These are phyloP conservation scores for Oenanthe sinensis DNA, from an alignment of 129 eudicot genomes.

Conservation along the genomic window DNA sequence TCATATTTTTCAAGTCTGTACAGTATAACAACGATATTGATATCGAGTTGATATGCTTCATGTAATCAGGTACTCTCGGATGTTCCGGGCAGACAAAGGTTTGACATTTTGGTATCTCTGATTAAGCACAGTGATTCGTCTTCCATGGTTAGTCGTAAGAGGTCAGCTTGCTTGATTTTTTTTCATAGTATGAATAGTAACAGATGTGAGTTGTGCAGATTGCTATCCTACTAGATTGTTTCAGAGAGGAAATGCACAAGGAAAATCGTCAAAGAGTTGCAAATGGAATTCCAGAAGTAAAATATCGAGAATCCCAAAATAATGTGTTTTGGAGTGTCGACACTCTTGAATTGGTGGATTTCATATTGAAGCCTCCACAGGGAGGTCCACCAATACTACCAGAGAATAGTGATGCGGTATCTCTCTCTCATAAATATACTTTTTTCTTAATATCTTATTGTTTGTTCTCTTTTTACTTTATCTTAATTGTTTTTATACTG, in stretches of 20 bases:
- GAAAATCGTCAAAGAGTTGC: slow-evolving; percentile 36
- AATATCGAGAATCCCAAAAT: slow-evolving; percentile 16
- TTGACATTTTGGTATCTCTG: slow-evolving; percentile 61
- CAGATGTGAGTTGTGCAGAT: slow-evolving; percentile 36
- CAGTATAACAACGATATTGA: background rate
- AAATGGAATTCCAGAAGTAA: slow-evolving; percentile 16
- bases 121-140: slow-evolving; percentile 60
- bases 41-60: slow-evolving; percentile 16
- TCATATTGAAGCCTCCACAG: slow-evolving; percentile 71
- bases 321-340: slow-evolving; percentile 48
- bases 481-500: background rate
- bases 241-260: slow-evolving; percentile 55
- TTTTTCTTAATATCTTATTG: background rate
- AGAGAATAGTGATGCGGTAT: slow-evolving; percentile 75
- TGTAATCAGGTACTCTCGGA: slow-evolving; percentile 70
- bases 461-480: background rate
- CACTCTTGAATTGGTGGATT: slow-evolving; percentile 69
- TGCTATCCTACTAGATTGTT: slow-evolving; percentile 69
- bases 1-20: background rate
- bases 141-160: slow-evolving; percentile 63
- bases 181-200: background rate
- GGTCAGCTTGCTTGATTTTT: slow-evolving; percentile 14
- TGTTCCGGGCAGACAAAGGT: slow-evolving; percentile 50
- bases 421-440: background rate
- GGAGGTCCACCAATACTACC: slow-evolving; percentile 96